phyloP scores from a whole-genome alignment of 768 basidiomycete genomes.

The Amanita phalloides region DNA sequence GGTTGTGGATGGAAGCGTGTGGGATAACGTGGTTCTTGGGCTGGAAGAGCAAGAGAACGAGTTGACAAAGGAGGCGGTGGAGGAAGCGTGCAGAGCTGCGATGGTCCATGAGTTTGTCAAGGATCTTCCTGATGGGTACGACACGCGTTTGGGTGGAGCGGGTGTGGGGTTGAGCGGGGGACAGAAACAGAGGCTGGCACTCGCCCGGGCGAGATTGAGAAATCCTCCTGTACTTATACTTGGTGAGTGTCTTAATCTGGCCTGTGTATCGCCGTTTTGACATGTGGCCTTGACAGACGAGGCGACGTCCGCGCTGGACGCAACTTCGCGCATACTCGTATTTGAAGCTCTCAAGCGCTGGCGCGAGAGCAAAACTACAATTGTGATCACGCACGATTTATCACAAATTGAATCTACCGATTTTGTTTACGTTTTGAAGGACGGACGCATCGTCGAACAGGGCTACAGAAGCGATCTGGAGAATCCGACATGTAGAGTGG shows the following conservation, averaged over 20 bases:
- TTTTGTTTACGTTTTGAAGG: constrained; percentile 88
- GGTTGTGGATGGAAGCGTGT: constrained; percentile 68
- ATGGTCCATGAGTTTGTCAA: constrained; percentile 81
- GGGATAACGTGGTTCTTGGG: constrained; percentile 82
- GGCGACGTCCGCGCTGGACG: constrained; percentile 78
- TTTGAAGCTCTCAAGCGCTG: constrained; percentile 61
- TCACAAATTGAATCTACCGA: constrained; percentile 65
- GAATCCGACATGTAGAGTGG: constrained; percentile 14
- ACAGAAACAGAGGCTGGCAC: constrained; percentile 82
- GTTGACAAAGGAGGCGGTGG: constrained; percentile 59
- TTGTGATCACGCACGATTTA: constrained; percentile 94
- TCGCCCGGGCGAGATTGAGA: constrained; percentile 77
- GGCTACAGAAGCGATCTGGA: constrained; percentile 82
- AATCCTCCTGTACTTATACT: constrained; percentile 87
- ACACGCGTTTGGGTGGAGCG: constrained; percentile 64
- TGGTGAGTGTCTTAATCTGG: constrained; percentile 41
- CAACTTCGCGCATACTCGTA: constrained; percentile 77
- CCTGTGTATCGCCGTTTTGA: not conserved
- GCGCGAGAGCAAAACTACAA: constrained; percentile 73
- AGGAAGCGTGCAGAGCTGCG: constrained; percentile 73
- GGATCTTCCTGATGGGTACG: constrained; percentile 82
- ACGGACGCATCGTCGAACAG: constrained; percentile 74
- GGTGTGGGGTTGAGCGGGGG: constrained; percentile 83
- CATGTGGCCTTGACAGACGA: constrained; percentile 53
- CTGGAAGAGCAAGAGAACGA: constrained; percentile 35